Percentiles rank a stretch among this genome's conserved stretches.
These are phyloP conservation scores for Tolypocladium cylindrosporum DNA, from an alignment of 2,329 filamentous ascomycete genomes.

Conservation along the genomic window DNA sequence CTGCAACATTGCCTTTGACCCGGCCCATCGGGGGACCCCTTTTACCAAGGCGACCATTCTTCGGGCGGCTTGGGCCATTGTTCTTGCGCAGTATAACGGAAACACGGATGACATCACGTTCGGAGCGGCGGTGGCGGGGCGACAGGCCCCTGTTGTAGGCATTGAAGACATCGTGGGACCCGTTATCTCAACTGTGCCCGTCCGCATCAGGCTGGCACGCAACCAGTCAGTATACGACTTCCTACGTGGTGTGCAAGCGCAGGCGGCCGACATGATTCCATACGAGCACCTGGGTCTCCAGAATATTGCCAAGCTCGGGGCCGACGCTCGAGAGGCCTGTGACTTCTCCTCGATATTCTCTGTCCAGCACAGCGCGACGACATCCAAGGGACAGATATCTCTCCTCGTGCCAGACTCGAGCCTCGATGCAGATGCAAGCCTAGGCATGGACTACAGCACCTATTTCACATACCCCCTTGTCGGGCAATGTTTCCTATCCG, in stretches of 20 bases:
- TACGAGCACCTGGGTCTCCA: slow-evolving; percentile 12
- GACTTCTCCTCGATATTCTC: slow-evolving; percentile 4
- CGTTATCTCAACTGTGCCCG: neutral
- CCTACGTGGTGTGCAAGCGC: slow-evolving; percentile 6
- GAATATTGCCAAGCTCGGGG: slow-evolving; percentile 6
- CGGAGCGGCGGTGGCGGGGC: too few relatives aligned
- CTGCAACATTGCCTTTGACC: too few relatives aligned
- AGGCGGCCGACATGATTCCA: slow-evolving; percentile 5
- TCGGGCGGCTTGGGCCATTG: too few relatives aligned
- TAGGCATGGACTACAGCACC: too few relatives aligned
- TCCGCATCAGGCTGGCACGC: neutral
- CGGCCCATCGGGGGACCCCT: too few relatives aligned
- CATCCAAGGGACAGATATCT: neutral
- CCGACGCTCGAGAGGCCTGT: slow-evolving; percentile 3
- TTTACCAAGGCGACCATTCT: too few relatives aligned
- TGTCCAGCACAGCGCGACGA: neutral
- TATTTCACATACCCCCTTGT: too few relatives aligned
- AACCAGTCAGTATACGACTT: neutral
- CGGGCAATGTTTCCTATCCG: too few relatives aligned
- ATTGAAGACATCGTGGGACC: too few relatives aligned
- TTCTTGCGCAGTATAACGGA: too few relatives aligned
- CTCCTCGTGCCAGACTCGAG: neutral
- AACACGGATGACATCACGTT: too few relatives aligned
- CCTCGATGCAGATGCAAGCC: neutral
- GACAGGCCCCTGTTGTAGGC: too few relatives aligned